These are phyloP conservation scores for Pyrenochaeta sp. DNA, from an alignment of 2,329 filamentous ascomycete genomes.

Conservation along the genomic window DNA sequence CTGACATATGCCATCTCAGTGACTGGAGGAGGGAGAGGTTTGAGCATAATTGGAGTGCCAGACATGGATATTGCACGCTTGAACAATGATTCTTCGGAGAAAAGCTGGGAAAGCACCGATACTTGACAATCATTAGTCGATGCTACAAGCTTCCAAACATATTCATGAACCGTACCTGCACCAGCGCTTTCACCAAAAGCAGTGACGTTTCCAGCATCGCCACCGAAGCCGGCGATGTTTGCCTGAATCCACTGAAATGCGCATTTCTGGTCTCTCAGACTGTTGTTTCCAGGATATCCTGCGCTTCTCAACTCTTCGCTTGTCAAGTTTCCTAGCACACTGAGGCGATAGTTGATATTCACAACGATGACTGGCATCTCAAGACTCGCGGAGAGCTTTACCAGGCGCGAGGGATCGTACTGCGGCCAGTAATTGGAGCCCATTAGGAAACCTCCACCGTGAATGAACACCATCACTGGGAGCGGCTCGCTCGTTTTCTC, in stretches of 20 bases:
- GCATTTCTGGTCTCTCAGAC: conserved; percentile 39
- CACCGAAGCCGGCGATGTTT: conserved; percentile 46
- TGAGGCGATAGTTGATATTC: conserved; percentile 42
- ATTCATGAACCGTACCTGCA: conserved; percentile 42
- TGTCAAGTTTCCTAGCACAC: conserved; percentile 45
- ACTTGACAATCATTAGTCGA: conserved; percentile 16
- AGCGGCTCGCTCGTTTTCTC: conserved; percentile 35
- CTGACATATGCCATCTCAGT: conserved; percentile 53
- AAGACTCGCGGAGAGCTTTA: conserved; percentile 52
- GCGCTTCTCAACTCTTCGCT: conserved; percentile 56
- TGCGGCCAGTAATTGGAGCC: conserved; percentile 62
- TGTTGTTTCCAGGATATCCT: conserved; percentile 42
- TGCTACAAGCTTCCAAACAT: background rate
- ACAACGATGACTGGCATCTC: conserved; percentile 54
- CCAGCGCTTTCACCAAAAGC: conserved; percentile 58
- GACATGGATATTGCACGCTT: conserved; percentile 33
- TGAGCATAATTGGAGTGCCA: conserved; percentile 48
- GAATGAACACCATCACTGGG: conserved; percentile 62
- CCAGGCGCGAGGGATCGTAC: conserved; percentile 56
- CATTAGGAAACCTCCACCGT: conserved; percentile 59
- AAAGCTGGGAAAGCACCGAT: conserved; percentile 27
- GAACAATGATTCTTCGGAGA: conserved; percentile 27
- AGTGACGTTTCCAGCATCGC: conserved; percentile 44
- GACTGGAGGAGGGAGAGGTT: conserved; percentile 43
- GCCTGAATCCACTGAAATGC: conserved; percentile 46